Evolutionary conservation across 805 yeast genomes (phyloP).

Genomic region (Starmerella khaoyaiensis): DNA sequence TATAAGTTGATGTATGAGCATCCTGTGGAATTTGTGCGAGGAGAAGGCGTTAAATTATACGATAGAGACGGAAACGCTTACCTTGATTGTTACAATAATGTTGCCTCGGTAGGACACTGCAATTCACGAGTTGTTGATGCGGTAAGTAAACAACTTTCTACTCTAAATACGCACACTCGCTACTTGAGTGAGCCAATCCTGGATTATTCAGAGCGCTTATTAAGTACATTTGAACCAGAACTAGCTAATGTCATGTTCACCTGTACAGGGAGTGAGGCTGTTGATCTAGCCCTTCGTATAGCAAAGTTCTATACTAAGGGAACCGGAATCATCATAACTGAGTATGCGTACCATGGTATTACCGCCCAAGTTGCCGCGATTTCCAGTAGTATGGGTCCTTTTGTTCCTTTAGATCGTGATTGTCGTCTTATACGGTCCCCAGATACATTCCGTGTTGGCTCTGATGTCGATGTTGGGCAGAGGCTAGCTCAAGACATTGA

Average conservation of each 20-base stretch:
- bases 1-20: conserved; percentile 16
- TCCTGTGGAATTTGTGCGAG: conserved; percentile 13
- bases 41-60: conserved; percentile 9
- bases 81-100: conserved; percentile 16
- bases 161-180: conserved; percentile 15
- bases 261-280: conserved; percentile 15
- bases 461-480: conserved; percentile 9
- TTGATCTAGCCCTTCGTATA: conserved; percentile 10
- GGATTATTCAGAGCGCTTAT: conserved; percentile 7
- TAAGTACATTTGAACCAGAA: conserved; percentile 8
- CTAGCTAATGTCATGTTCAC: conserved; percentile 10
- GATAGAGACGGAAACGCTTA: conserved; percentile 9
- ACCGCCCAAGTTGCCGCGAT: conserved; percentile 12
- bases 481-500: conserved; percentile 12
- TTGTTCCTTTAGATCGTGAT: conserved; percentile 8
- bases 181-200: conserved; percentile 10
- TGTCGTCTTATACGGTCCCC: conserved; percentile 12
- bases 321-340: conserved; percentile 12
- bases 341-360: conserved; percentile 14
- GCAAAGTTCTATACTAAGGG: conserved; percentile 14
- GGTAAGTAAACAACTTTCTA: conserved; percentile 7
- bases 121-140: conserved; percentile 9
- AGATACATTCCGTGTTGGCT: conserved; percentile 4
- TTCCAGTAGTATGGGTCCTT: conserved; percentile 11
- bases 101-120: conserved; percentile 14